Percentiles rank a stretch among this genome's conserved stretches.
Evolutionary conservation across 2,329 filamentous ascomycete genomes (phyloP).

Genomic region (Aspergillus sp.): DNA sequence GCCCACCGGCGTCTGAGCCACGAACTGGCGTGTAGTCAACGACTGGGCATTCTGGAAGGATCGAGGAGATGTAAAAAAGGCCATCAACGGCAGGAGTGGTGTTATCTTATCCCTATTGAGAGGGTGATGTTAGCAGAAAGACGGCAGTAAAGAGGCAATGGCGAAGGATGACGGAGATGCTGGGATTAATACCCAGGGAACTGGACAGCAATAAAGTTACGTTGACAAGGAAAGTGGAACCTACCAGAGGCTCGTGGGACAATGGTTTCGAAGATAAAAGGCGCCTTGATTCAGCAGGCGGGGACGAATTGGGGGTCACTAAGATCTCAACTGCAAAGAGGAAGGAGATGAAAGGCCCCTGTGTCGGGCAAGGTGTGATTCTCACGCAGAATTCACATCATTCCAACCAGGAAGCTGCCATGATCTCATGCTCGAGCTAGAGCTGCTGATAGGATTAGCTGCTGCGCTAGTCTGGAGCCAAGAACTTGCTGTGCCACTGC

Average conservation of each 20-base stretch:
- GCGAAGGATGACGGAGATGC: neutral
- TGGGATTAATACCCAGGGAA: neutral
- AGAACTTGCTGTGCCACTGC: neutral
- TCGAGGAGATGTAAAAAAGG: constrained; percentile 49
- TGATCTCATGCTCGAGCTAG: constrained; percentile 11
- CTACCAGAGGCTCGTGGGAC: neutral
- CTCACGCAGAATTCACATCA: neutral
- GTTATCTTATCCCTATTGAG: neutral
- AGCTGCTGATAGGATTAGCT: constrained; percentile 8
- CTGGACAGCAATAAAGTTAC: neutral
- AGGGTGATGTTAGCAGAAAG: neutral
- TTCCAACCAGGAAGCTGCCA: neutral
- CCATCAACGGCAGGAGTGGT: constrained; percentile 26
- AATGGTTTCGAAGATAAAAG: neutral
- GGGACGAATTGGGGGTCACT: neutral
- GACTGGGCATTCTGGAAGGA: constrained; percentile 48
- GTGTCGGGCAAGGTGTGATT: neutral
- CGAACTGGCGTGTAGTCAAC: constrained; percentile 20
- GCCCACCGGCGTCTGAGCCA: constrained; percentile 25
- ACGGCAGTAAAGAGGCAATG: neutral
- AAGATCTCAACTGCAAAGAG: neutral
- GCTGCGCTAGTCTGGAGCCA: neutral
- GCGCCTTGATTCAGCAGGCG: neutral
- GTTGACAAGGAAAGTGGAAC: constrained; percentile 8
- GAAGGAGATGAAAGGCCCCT: neutral